These are phyloP conservation scores for Claviceps sp. DNA, from an alignment of 2,329 filamentous ascomycete genomes.

Conservation along the genomic window DNA sequence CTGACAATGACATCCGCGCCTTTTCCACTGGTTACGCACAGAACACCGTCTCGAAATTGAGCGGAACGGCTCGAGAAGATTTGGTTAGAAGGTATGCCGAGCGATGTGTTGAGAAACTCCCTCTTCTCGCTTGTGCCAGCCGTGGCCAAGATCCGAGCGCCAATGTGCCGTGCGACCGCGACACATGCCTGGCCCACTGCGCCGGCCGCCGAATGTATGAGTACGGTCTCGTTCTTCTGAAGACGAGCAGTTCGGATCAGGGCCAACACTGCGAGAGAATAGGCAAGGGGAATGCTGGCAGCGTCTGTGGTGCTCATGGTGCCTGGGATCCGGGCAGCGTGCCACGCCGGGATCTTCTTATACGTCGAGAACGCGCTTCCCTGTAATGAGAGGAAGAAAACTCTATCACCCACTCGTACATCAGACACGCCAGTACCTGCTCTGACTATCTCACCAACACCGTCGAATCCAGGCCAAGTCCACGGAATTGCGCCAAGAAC, in stretches of 20 bases:
- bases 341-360: constrained; percentile 6
- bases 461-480: constrained; percentile 12
- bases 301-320: constrained; percentile 16
- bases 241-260: constrained; percentile 14
- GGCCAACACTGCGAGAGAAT: constrained; percentile 4
- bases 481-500: constrained; percentile 13
- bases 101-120: constrained; percentile 12
- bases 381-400: constrained; percentile 7
- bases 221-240: constrained; percentile 16
- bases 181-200: constrained; percentile 10
- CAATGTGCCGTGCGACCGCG: constrained; percentile 4
- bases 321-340: constrained; percentile 5
- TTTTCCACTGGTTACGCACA: constrained; percentile 6
- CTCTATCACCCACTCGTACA: constrained; percentile 10
- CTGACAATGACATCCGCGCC: constrained; percentile 9
- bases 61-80: constrained; percentile 16
- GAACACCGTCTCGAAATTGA: constrained; percentile 13
- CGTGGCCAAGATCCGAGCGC: constrained; percentile 16
- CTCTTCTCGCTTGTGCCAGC: constrained; percentile 15
- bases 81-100: constrained; percentile 13
- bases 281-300: constrained; percentile 10
- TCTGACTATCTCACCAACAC: constrained; percentile 12
- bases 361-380: constrained; percentile 10
- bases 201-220: constrained; percentile 17
- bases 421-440: constrained; percentile 7